A percentile compares a stretch with the other conserved stretches of the same genome.
These are phyloP conservation scores for Globisporangium canariense DNA, from an alignment of 352 stramenopile species.

Conservation along the genomic window DNA sequence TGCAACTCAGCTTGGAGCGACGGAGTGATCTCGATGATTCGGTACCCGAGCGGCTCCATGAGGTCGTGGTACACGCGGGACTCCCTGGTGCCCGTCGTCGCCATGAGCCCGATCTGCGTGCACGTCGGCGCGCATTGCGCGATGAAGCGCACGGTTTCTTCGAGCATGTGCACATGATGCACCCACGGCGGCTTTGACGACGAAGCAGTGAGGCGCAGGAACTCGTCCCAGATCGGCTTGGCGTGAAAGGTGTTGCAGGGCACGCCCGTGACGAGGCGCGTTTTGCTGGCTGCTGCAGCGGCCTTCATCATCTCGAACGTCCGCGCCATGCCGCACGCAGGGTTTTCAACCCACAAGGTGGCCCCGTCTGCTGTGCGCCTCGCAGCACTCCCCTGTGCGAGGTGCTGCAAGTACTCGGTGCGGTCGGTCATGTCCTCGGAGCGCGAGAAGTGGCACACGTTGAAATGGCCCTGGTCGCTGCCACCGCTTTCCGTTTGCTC, in stretches of 20 bases:
- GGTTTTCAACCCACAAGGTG: conserved; percentile 46
- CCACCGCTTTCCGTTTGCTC: conserved; percentile 64
- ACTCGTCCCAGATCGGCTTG: conserved; percentile 66
- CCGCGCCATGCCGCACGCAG: conserved; percentile 64
- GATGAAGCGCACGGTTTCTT: conserved; percentile 68
- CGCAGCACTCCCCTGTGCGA: conserved; percentile 1
- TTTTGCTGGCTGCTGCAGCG: conserved; percentile 28
- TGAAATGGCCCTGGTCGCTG: conserved; percentile 61
- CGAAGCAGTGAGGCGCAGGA: conserved; percentile 39
- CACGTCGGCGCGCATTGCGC: conserved; percentile 37
- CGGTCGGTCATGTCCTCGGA: conserved; percentile 77
- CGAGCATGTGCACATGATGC: conserved; percentile 63
- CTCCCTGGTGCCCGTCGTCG: conserved; percentile 60
- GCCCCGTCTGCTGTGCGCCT: background rate
- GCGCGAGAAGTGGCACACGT: conserved; percentile 69
- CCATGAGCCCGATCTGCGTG: conserved; percentile 53
- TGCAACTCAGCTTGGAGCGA: conserved; percentile 57
- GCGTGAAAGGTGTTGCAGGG: conserved; percentile 81
- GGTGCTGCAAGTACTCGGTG: conserved; percentile 50
- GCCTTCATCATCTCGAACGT: conserved; percentile 72
- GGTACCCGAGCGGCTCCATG: conserved; percentile 53
- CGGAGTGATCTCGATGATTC: conserved; percentile 48
- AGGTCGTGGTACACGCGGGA: conserved; percentile 72
- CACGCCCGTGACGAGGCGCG: conserved; percentile 54
- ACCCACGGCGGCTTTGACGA: conserved; percentile 12